These are phyloP conservation scores for Ascocoryne sarcoides DNA, from an alignment of 2,329 filamentous ascomycete species.

Conservation along the genomic window DNA sequence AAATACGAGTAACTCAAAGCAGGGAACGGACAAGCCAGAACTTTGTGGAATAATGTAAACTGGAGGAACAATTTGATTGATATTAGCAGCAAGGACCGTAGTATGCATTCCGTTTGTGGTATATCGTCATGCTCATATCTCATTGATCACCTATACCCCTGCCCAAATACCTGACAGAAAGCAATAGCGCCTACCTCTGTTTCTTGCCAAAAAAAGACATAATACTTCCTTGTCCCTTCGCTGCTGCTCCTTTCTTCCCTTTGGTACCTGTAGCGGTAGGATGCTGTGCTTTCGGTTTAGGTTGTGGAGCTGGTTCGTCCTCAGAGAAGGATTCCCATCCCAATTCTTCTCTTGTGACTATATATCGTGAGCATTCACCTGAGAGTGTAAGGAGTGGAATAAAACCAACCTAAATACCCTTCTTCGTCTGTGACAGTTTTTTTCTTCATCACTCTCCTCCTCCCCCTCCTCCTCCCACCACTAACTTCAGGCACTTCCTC, in stretches of 20 bases:
- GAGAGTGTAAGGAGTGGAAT: background rate
- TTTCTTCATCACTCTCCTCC: conserved; percentile 77
- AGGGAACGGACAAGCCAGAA: too few species aligned
- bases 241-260: conserved; percentile 27
- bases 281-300: conserved; percentile 40
- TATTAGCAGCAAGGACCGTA: too few species aligned
- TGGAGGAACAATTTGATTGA: too few species aligned
- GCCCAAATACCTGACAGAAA: too few species aligned
- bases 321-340: conserved; percentile 93
- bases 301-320: conserved; percentile 60
- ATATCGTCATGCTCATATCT: too few species aligned
- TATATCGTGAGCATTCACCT: conserved; percentile 1
- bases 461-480: conserved; percentile 64
- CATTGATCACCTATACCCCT: too few species aligned
- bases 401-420: conserved; percentile 71
- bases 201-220: conserved; percentile 92
- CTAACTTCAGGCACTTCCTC: conserved; percentile 34
- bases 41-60: too few species aligned
- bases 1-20: too few species aligned
- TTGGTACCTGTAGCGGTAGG: conserved; percentile 25
- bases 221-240: conserved; percentile 70
- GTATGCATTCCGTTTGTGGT: too few species aligned
- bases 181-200: too few species aligned
- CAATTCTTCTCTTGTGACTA: conserved; percentile 77
- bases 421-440: conserved; percentile 80